These are phyloP conservation scores for Lumnitzera racemosa DNA, from an alignment of 345 rosid species.

Conservation along the genomic window DNA sequence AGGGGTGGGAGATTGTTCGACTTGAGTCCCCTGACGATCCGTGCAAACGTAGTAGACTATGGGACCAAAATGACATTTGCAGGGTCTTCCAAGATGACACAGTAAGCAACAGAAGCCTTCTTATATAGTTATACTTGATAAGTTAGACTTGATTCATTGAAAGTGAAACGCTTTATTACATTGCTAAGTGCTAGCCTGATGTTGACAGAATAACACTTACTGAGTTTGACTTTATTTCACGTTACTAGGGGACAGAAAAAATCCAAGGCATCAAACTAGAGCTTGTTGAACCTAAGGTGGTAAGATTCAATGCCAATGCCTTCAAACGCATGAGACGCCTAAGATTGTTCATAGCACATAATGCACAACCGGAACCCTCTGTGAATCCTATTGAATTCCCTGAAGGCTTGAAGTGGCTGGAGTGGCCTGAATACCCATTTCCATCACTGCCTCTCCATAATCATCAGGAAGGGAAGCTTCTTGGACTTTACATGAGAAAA, in stretches of 20 bases:
- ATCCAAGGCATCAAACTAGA: constrained; percentile 2
- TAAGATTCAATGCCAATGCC: constrained; percentile 1
- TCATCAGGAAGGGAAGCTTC: neutral
- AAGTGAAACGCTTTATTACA: too few species aligned
- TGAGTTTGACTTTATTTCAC: too few species aligned
- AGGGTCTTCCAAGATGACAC: too few species aligned
- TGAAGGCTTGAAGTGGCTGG: constrained; percentile 7
- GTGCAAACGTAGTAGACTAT: neutral
- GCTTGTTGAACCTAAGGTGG: constrained; percentile 1
- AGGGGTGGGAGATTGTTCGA: neutral
- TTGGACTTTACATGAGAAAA: neutral
- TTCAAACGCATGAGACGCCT: constrained; percentile 7
- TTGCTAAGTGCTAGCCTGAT: too few species aligned
- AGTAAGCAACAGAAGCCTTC: neutral
- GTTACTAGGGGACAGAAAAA: constrained; percentile 3
- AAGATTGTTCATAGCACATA: neutral
- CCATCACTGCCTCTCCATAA: neutral
- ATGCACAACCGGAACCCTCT: neutral
- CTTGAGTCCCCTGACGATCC: neutral
- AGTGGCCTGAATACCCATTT: constrained; percentile 1
- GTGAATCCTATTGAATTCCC: neutral
- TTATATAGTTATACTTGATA: too few species aligned
- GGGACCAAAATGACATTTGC: neutral
- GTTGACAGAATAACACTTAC: too few species aligned
- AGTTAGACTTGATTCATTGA: too few species aligned